Evolutionary conservation across 768 basidiomycete genomes (phyloP).

Genomic region (Candolleomyces eurysporus): DNA sequence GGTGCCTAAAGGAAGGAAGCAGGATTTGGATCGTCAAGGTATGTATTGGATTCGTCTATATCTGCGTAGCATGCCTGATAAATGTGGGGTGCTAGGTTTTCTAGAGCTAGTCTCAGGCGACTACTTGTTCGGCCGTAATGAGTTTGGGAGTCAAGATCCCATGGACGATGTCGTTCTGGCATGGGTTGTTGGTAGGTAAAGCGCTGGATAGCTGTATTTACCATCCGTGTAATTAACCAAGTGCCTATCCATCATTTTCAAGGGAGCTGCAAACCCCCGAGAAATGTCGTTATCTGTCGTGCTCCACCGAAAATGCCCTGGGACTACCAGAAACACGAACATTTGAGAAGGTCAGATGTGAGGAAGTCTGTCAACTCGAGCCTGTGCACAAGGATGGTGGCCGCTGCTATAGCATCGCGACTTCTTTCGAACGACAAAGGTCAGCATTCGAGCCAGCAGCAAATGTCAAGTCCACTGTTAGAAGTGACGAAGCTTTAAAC

Average conservation of each 20-base stretch:
- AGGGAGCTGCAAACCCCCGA: background rate
- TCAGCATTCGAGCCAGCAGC: background rate
- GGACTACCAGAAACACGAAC: background rate
- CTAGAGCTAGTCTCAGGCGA: background rate
- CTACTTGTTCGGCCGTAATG: background rate
- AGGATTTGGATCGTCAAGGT: background rate
- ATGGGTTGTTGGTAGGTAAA: background rate
- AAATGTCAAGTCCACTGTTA: background rate
- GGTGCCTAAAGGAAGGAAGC: background rate
- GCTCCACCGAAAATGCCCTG: background rate
- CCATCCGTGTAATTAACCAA: background rate
- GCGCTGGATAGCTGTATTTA: no score
- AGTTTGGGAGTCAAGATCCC: background rate
- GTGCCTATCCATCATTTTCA: background rate
- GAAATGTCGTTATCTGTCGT: background rate
- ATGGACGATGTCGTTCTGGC: background rate
- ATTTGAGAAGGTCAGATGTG: background rate
- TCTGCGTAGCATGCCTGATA: background rate
- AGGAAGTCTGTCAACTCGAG: background rate
- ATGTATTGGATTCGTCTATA: background rate
- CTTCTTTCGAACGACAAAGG: background rate
- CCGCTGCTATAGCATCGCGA: background rate
- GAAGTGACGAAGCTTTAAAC: background rate
- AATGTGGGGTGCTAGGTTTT: background rate
- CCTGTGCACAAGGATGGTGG: background rate